phyloP scores from a whole-genome alignment of 1,284 basidiomycete species.

The Hemileia vastatrix region DNA sequence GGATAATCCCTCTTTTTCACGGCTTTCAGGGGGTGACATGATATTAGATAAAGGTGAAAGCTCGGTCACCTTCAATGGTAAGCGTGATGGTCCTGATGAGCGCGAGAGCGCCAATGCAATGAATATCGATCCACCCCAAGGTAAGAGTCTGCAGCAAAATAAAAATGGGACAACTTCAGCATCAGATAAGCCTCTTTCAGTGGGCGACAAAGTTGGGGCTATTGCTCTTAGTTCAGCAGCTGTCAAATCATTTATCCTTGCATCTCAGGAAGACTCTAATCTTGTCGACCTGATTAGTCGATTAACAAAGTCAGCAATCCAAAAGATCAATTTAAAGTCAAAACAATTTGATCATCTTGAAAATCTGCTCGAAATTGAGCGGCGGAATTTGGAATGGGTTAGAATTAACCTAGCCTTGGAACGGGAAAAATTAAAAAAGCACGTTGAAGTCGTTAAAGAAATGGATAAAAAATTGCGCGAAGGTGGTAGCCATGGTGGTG shows the following conservation, averaged over 20 bases:
- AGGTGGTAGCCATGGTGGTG: too few species aligned
- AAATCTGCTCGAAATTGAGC: constrained; percentile 74
- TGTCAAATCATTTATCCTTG: constrained; percentile 70
- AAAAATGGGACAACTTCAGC: constrained; percentile 14
- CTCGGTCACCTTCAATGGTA: constrained; percentile 3
- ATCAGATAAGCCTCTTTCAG: constrained; percentile 56
- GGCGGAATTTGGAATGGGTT: constrained; percentile 57
- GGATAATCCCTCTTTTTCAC: constrained; percentile 30
- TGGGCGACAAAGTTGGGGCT: constrained; percentile 67
- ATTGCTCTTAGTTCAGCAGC: constrained; percentile 81
- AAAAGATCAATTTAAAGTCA: constrained; percentile 89
- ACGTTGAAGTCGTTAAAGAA: constrained; percentile 24
- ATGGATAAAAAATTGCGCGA: too few species aligned
- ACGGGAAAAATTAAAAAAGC: constrained; percentile 29
- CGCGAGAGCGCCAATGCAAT: constrained; percentile 26
- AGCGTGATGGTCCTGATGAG: constrained; percentile 26
- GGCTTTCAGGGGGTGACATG: too few species aligned
- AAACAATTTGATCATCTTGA: constrained; percentile 83
- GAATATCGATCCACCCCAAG: constrained; percentile 6
- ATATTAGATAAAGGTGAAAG: constrained; percentile 28
- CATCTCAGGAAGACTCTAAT: constrained; percentile 71
- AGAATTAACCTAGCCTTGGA: constrained; percentile 35
- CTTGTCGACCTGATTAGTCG: constrained; percentile 70
- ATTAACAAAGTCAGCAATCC: constrained; percentile 80
- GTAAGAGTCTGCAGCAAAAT: background rate